A percentile compares a stretch with the other conserved stretches of the same genome.
Conservation (phyloP, 2,329 filamentous ascomycete species). For the Nemania sp. region DNA sequence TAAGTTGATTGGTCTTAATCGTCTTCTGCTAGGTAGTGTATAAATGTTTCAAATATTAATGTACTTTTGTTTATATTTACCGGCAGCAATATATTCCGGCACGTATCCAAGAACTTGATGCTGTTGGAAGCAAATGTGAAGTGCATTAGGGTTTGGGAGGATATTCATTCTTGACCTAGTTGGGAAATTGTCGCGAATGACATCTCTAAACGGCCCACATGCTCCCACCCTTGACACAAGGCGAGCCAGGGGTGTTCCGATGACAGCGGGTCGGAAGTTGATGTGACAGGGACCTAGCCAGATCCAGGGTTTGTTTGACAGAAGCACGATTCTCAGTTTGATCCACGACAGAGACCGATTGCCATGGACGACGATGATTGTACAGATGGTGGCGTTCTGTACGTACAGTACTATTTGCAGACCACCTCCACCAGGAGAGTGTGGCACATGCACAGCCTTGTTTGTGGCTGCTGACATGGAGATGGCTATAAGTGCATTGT, state of each 20-base stretch:
- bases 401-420: background rate
- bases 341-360: conserved; percentile 10
- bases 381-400: too few relatives aligned
- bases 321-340: conserved; percentile 22
- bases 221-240: conserved; percentile 12
- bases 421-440: too few relatives aligned
- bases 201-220: conserved; percentile 15
- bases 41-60: too few relatives aligned
- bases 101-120: conserved; percentile 25
- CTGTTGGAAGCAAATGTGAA: conserved; percentile 18
- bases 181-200: conserved; percentile 39
- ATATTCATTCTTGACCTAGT: conserved; percentile 31
- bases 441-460: background rate
- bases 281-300: conserved; percentile 30
- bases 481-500: too few relatives aligned
- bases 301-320: conserved; percentile 33
- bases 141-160: conserved; percentile 2
- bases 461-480: background rate
- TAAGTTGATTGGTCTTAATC: too few relatives aligned
- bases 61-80: too few relatives aligned
- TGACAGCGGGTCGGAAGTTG: conserved; percentile 32
- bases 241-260: conserved; percentile 25
- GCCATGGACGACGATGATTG: background rate
- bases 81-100: background rate
- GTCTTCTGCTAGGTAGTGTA: too few relatives aligned